These are phyloP conservation scores for Albifimbria verrucaria DNA, from an alignment of 2,329 filamentous ascomycete genomes.

Conservation along the genomic window DNA sequence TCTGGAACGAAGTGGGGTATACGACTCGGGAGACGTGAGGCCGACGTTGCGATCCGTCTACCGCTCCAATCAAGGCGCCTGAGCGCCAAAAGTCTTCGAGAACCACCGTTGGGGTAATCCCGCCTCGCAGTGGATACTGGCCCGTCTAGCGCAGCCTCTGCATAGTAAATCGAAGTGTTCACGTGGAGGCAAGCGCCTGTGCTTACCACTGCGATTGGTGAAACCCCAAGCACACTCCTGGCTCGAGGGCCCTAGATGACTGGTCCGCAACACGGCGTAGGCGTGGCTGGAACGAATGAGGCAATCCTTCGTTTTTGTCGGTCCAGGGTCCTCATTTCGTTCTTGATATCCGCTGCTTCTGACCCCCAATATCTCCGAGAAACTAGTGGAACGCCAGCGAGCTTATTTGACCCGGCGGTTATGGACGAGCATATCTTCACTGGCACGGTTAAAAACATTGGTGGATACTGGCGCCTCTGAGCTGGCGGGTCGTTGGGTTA, in stretches of 20 bases:
- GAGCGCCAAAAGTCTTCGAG: constrained; percentile 1
- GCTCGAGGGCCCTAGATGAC: background rate
- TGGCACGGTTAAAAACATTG: background rate
- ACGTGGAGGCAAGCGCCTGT: background rate
- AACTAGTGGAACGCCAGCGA: background rate
- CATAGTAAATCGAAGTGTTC: background rate
- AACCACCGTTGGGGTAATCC: background rate
- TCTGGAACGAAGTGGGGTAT: constrained; percentile 23
- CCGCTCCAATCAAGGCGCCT: constrained; percentile 25
- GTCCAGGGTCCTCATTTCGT: no score
- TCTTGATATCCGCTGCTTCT: no score
- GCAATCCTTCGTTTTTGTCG: no score
- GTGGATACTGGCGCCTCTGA: background rate
- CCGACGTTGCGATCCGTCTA: constrained; percentile 18
- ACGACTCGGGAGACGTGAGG: constrained; percentile 18
- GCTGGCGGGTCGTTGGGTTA: background rate
- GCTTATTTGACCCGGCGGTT: background rate
- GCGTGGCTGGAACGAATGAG: no score
- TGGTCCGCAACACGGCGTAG: no score
- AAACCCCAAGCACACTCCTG: background rate
- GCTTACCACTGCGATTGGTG: background rate
- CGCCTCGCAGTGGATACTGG: background rate
- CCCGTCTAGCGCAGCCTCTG: background rate
- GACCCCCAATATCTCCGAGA: background rate
- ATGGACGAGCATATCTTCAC: background rate